Percentiles rank a stretch among this genome's conserved stretches.
Evolutionary conservation across 495 filamentous ascomycete species (phyloP).

Genomic region (Xylaria flabelliformis): DNA sequence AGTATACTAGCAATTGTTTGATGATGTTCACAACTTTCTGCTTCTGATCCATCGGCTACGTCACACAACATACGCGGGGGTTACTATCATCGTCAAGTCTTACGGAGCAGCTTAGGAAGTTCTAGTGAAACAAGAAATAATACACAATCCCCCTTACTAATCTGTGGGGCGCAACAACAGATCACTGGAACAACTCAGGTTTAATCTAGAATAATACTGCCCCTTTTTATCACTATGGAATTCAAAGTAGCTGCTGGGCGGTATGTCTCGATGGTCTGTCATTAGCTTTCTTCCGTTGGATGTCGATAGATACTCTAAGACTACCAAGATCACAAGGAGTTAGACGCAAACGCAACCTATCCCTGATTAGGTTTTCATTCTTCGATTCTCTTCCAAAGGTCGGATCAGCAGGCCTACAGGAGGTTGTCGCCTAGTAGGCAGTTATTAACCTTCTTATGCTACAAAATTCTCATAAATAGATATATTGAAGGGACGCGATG

Average conservation of each 20-base stretch:
- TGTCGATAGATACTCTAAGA: neutral
- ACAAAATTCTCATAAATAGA: no score
- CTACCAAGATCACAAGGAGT: no score
- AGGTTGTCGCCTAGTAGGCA: no score
- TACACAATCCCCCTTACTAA: neutral
- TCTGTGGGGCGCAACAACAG: neutral
- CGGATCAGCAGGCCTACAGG: no score
- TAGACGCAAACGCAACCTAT: no score
- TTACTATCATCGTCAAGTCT: neutral
- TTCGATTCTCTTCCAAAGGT: no score
- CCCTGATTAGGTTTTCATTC: no score
- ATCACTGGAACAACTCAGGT: neutral
- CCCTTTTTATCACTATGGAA: neutral
- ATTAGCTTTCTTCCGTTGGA: neutral
- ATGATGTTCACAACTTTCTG: neutral
- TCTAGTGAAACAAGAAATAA: neutral
- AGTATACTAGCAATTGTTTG: neutral
- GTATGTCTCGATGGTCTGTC: neutral
- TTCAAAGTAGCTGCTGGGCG: neutral
- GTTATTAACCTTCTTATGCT: no score
- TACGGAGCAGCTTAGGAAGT: neutral
- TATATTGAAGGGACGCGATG: no score
- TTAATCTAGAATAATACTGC: neutral
- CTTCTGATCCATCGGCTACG: neutral
- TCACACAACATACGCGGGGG: conserved; percentile 12